Evolutionary conservation across 371 early-diverging fungal species (phyloP), one percentile per base, ranked within the genome.

Genomic region (Zychaea mexicana): DNA sequence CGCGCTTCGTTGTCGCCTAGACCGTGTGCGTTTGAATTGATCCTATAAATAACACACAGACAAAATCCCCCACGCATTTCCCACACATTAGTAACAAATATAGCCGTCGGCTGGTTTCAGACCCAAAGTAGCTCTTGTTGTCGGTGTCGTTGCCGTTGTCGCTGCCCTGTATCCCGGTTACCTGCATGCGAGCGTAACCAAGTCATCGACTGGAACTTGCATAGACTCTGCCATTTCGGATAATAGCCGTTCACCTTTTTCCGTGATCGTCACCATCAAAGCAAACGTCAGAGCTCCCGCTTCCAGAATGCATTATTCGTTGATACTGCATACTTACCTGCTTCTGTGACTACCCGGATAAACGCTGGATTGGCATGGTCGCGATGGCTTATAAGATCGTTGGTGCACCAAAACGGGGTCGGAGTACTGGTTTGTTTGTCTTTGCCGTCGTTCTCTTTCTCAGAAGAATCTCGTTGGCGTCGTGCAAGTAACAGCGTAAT

Each of bases 101-200:
- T n/a, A n/a, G n/a, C n/a, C n/a, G n/a, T n/a, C n/a, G n/a, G n/a
- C n/a, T n/a, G n/a, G n/a, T n/a, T n/a, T n/a, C n/a, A n/a, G n/a
- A n/a, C n/a, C n/a, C n/a, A n/a, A n/a, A n/a, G n/a, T n/a, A n/a
- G n/a, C n/a, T n/a, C n/a, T n/a, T n/a, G n/a, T n/a, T n/a, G n/a
- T n/a, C n/a, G n/a, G n/a, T n/a, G n/a, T n/a, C n/a, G n/a, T n/a
- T n/a, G n/a, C 42, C 15, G 5, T 42, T 42, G 1, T 15, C 42
- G 12, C 33, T 8, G 12, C 12, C 5, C 5, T 28, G 15, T 53
- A 9, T 8, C 28, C 46, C 19, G 24, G 21, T 32, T 69, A 80
- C 75, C 86, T 85, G 80, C 90, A 90, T 52, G 87, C 83, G 15
- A 86, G 68, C 52, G 82, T 77, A 5, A 87, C 81, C 38, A 87